Evolutionary conservation across 768 basidiomycete genomes (phyloP), one percentile per base, ranked within the genome.

Genomic region (Lentinula sp.): DNA sequence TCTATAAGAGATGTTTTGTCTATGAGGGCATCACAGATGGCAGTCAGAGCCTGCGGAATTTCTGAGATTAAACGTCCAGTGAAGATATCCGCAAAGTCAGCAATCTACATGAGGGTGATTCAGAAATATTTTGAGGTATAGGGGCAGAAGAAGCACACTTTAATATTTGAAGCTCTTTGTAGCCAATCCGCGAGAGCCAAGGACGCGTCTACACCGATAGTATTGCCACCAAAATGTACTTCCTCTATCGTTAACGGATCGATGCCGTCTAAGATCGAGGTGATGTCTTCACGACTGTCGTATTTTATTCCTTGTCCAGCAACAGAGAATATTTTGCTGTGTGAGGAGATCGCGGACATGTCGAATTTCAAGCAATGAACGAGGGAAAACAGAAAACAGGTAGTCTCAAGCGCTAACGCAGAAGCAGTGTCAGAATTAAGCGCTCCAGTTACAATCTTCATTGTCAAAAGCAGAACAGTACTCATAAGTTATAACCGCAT

Each of bases 21-120:
- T 67, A 85, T 85, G 63, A 99, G 84, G 11, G 95, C 86, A 67
- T 93, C 85, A 71, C 95, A 97, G 65, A 99, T 84, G 39, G 91
- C 88, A 40, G 86, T 82, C 50, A 99, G 86, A 15, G 97, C 93
- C 61, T 76, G 81, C 4, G 96, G 97, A 70, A 99, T 98, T 73
- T 99, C 96, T 63, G 85, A 81, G 77, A 98, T 98, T 69, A 97
- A 83, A 65, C 96, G 91, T 59, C 95, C 93, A 2, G 96, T 98
- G 77, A 99, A 99, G 74, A 99, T 95, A 75, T 98, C 96, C 34
- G 93, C 90, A 65, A 98, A 91, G 77, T 98, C 88, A 66, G 95
- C 96, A 62, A 96, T 77, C 97, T 98, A 70, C 50, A 50, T 8
- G 23, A 10, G 1, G 21, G 40, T 5, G 3, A 34, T 49, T 18